Base-by-base conservation (phyloP, 805 yeast genomes). In the Starmerella khaoyaiensis region DNA sequence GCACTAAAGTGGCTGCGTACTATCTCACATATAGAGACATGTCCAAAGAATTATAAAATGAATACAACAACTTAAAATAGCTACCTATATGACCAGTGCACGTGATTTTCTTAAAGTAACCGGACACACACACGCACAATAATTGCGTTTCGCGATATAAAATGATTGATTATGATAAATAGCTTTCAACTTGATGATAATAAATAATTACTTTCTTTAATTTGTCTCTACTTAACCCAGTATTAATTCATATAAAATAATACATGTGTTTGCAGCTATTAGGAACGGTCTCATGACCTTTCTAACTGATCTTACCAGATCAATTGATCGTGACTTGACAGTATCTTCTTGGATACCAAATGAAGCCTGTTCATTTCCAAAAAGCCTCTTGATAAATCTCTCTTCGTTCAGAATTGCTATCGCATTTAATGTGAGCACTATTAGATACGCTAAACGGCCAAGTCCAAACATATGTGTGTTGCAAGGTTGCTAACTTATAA, bases 361-460 rank as follows among this genome's bases (percentile, higher is more conserved):
- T 3, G 64, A 66, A 38, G 57, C 51, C 48, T 63, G 54, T 29
- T 61, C 58, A 12, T 60, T 46, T 14, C 58, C 56, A 33, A 61
- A 75, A 29, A 72, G 70, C 59, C 93, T 64, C 50, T 75, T 74
- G 41, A 80, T 62, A 51, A 80, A 80, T 41, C 93, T 62, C 51
- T 80, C 90, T 50, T 80, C 93, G 54, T 79, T 78, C 36, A 80
- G 66, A 24, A 80, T 76, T 0, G 90, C 90, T 21, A 80, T 69
- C 0, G 87, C 72, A 55, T 80, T 80, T 33, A 79, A 69, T 39
- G 79, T 59, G 26, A 80, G 54, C 17, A 63, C 54, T 18, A 51
- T 48, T 30, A 59, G 55, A 43, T 59, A 60, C 36, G 54, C 48
- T 29, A 60, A 44, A 27, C 57, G 44, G 14, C 64, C 64, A 21